phyloP scores from a whole-genome alignment of 768 basidiomycete species.

The Rhodotorula babjevae region DNA sequence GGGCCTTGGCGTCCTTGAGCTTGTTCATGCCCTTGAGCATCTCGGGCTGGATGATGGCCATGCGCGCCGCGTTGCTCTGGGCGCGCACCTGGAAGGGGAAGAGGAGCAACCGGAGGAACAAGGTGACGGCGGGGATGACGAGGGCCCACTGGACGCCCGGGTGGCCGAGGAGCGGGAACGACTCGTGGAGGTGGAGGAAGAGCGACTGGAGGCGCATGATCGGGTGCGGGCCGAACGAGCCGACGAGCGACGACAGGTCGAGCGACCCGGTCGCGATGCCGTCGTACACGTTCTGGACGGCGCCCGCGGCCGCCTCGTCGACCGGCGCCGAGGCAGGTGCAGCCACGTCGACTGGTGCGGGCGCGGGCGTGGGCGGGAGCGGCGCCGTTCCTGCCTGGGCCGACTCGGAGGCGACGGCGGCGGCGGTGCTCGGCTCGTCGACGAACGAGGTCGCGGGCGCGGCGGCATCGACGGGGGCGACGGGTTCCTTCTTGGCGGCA shows the following conservation, averaged over 20 bases:
- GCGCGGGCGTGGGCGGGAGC: background rate
- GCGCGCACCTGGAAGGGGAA: constrained; percentile 61
- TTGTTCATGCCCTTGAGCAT: constrained; percentile 57
- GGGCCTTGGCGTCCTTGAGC: constrained; percentile 51
- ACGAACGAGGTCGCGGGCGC: too few relatives aligned
- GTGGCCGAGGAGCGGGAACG: constrained; percentile 45
- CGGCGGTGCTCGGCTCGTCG: too few relatives aligned
- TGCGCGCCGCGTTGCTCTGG: constrained; percentile 57
- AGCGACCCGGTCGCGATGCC: constrained; percentile 35
- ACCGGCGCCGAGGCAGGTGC: background rate
- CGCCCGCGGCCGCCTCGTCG: background rate
- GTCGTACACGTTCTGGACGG: constrained; percentile 13
- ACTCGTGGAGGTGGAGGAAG: constrained; percentile 39
- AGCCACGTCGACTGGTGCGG: background rate
- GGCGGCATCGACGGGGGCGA: too few relatives aligned
- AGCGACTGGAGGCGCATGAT: constrained; percentile 39
- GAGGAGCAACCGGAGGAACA: constrained; percentile 60
- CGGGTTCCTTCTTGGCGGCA: too few relatives aligned
- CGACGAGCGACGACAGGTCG: constrained; percentile 33
- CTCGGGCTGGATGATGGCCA: constrained; percentile 60
- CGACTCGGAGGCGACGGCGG: background rate
- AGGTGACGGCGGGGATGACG: constrained; percentile 65
- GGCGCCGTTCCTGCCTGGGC: background rate
- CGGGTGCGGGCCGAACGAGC: constrained; percentile 37
- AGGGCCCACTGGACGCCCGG: constrained; percentile 72